Evolutionary conservation across 2,329 filamentous ascomycete genomes (phyloP).

Genomic region (Coniochaeta ligniaria): DNA sequence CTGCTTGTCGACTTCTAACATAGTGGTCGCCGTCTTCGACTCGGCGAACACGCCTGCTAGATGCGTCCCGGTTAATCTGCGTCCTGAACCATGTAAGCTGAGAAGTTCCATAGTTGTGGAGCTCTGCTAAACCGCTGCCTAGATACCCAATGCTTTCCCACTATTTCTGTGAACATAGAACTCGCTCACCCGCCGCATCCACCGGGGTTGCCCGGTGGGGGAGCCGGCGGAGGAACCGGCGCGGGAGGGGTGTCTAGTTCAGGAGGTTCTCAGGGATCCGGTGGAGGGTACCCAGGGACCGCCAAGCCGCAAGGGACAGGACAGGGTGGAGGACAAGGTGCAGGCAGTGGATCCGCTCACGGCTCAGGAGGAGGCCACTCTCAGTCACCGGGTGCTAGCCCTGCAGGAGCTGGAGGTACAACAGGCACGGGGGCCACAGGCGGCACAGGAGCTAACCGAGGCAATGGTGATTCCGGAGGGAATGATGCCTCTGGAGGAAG

Average conservation of each 20-base stretch:
- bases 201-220: neutral
- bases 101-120: neutral
- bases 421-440: no score
- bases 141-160: slow-evolving; percentile 3
- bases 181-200: neutral
- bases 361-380: no score
- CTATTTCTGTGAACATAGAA: slow-evolving; percentile 1
- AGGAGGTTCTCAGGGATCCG: neutral
- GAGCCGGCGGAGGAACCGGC: neutral
- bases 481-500: neutral
- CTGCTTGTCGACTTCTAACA: slow-evolving; percentile 3
- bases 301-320: neutral
- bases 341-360: no score
- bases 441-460: no score
- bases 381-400: no score
- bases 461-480: neutral
- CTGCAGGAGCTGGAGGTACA: no score
- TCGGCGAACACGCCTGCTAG: neutral
- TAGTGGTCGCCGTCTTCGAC: slow-evolving; percentile 1
- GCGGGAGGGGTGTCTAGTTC: neutral
- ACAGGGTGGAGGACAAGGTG: neutral
- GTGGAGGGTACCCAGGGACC: neutral
- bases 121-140: neutral
- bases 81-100: neutral
- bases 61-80: slow-evolving; percentile 1